Evolutionary conservation across 73 alveolate species (phyloP).

Genomic region (Tetrahymena thermophila): DNA sequence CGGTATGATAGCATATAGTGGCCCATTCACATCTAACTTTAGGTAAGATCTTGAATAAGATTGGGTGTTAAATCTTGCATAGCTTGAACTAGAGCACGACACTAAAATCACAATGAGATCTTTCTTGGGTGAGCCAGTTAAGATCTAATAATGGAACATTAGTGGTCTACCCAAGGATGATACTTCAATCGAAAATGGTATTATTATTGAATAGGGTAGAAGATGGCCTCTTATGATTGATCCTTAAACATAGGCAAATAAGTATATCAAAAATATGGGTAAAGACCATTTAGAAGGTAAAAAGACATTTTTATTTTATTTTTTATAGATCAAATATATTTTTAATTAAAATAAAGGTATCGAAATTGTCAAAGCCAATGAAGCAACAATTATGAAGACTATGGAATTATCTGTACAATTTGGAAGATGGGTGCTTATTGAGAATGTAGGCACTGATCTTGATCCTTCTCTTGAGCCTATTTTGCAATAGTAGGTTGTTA

Average conservation of each 20-base stretch:
- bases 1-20: constrained; percentile 95
- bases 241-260: constrained; percentile 85
- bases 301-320: neutral
- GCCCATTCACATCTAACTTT: constrained; percentile 91
- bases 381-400: constrained; percentile 77
- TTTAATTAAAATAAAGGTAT: neutral
- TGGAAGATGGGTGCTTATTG: constrained; percentile 98
- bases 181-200: constrained; percentile 94
- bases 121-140: constrained; percentile 97
- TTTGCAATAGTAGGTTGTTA: constrained; percentile 74
- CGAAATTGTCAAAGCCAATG: constrained; percentile 54
- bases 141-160: constrained; percentile 93
- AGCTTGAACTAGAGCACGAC: constrained; percentile 66
- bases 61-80: constrained; percentile 79
- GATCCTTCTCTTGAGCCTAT: constrained; percentile 99
- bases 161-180: constrained; percentile 96
- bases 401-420: constrained; percentile 94
- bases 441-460: constrained; percentile 98
- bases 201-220: constrained; percentile 87
- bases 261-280: constrained; percentile 57
- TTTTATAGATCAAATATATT: too few relatives aligned
- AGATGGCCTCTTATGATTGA: constrained; percentile 99
- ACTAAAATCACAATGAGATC: constrained; percentile 92
- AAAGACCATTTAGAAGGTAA: constrained; percentile 37
- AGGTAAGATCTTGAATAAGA: constrained; percentile 79